Base-by-base conservation (phyloP, 192 early-diverging fungal genomes). In the Backusella australiensis region DNA sequence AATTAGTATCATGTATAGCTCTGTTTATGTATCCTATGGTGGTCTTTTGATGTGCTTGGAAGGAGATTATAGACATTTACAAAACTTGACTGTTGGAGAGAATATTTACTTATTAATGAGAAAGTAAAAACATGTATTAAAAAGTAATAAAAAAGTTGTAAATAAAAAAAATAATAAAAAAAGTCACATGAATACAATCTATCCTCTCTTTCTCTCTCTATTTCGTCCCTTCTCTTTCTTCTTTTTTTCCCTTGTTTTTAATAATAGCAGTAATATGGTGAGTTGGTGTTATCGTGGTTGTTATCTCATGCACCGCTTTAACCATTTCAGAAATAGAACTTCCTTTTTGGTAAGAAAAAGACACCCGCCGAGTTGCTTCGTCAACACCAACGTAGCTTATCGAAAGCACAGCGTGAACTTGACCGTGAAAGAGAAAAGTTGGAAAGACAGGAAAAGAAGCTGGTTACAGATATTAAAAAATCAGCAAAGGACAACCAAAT, bases 381-480 rank as follows among this genome's bases (percentile, higher is more conserved):
- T 71, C 91, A 94, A 83, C 94, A 98, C 84, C 93, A 96, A 82
- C 91, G 98, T 52, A 87, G 91, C 0, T 90, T 99, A 15, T 90
- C 84, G 67, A 93, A 93, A 79, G 96, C 97, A 0, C 93, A 95
- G 77, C 91, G 97, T 26, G 96, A 99, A 75, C 82, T 99, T 49
- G 96, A 97, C 83, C 88, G 96, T 14, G 96, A 98, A 78, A 80
- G 94, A 36, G 80, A 85, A 21, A 97, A 97, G 75, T 88, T 99
- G 67, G 98, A 98, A 79, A 80, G 87, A 49, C 94, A 97, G 80
- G 98, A 98, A 82, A 99, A 98, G 90, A 98, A 96, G 78, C 89
- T 98, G 6, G 93, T 98, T 75, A 81, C 77, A 2, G 97, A 99
- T 76, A 98, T 99, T 42, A 97, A 97, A 74, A 96, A 95, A 75